A percentile compares a stretch with the other conserved stretches of the same genome.
Conservation (phyloP, 495 filamentous ascomycete genomes). For the Hypomontagnella submonticulosa region DNA sequence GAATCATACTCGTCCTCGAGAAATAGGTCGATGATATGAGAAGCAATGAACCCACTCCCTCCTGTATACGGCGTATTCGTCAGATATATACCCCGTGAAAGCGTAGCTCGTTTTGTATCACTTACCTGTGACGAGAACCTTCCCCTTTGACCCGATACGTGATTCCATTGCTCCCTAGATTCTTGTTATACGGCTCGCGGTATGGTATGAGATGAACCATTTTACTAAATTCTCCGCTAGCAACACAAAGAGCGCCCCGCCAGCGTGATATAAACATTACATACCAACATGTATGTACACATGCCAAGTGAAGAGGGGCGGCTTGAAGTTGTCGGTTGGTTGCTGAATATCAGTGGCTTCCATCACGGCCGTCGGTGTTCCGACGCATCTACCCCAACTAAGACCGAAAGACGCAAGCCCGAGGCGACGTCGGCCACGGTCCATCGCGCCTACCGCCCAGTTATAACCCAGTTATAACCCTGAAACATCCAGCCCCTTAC, state of each 20-base stretch:
- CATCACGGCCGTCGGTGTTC: slow-evolving; percentile 28
- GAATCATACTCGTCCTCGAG: slow-evolving; percentile 30
- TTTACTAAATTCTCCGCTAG: too few relatives aligned
- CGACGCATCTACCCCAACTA: slow-evolving; percentile 37
- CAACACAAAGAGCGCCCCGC: too few relatives aligned
- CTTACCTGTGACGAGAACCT: slow-evolving; percentile 40
- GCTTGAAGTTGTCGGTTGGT: too few relatives aligned
- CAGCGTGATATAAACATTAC: neutral
- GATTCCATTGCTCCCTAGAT: slow-evolving; percentile 4
- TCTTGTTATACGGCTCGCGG: neutral
- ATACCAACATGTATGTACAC: too few relatives aligned
- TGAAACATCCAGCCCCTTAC: neutral
- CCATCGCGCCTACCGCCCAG: neutral
- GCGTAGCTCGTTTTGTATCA: neutral
- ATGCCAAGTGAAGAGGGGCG: too few relatives aligned
- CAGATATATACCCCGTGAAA: neutral
- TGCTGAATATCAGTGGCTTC: too few relatives aligned
- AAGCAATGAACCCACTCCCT: slow-evolving; percentile 45
- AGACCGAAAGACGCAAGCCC: slow-evolving; percentile 7
- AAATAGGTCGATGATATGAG: slow-evolving; percentile 40
- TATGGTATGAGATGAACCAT: neutral
- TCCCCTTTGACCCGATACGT: slow-evolving; percentile 16
- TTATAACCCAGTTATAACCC: neutral
- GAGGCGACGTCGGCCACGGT: neutral
- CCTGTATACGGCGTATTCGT: slow-evolving; percentile 2